Base-by-base conservation (phyloP, 768 basidiomycete genomes). In the Mycena venus region DNA sequence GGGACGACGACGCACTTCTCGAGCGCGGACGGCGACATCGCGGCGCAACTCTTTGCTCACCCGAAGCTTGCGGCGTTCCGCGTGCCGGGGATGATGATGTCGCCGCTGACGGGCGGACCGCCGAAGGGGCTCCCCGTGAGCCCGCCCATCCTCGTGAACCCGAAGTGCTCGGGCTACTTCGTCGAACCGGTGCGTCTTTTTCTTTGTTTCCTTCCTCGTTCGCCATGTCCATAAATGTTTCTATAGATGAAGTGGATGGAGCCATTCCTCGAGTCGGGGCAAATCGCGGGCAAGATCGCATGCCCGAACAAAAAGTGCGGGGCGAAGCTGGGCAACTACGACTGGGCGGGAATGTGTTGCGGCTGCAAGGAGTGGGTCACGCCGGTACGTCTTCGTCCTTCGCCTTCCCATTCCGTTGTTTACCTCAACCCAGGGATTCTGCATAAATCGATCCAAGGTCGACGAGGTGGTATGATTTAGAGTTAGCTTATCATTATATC, bases 171-270 rank as follows among this genome's bases (percentile, higher is more conserved):
- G 1, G 97, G 97, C 10, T 99, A 99, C 83, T 99, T 99, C 80
- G 91, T 99, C 55, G 98, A 99, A 81, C 96, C 97, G 38, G 96
- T 98, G 79, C 77, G 95, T 88, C 15, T 11, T 44, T 15, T 29
- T 19, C 74, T 27, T 67, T 44, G 7, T 71, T 49, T 34, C 19
- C 56, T 56, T 32, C 36, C 11, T 42, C 65, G 59, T 25, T 21
- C 27, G 14, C 12, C 10, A 10, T 27, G 11, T 10, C 25, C 11
- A 25, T 51, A 12, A 15, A 47, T 19, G 23, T 15, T 25, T 12
- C 7, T 12, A 17, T n/a, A 95, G 96, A 93, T 98, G 91, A 93
- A 92, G 79, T 99, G 98, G 98, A 99, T 99, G 98, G 92, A 96
- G 61, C 88, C 92, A 6, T 90, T 94, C 77, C 85, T 99, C 11